Base-by-base conservation (phyloP, 306 rosid species). In the Canavalia ensiformis region DNA sequence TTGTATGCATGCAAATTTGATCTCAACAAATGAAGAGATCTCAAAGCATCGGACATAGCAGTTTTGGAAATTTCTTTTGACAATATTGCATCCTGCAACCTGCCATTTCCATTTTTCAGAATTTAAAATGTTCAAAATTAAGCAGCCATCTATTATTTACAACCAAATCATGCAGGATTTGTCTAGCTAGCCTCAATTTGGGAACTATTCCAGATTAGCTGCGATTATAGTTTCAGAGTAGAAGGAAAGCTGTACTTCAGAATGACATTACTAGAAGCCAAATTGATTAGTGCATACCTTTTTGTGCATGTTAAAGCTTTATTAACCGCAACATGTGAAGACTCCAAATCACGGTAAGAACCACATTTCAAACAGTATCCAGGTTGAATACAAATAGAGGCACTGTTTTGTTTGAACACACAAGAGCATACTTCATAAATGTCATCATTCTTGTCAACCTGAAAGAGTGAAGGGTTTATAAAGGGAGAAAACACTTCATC, bases 1-100 rank as follows among this genome's bases (percentile, higher is more conserved):
- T 92, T 94, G 89, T 85, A 90, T 28, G 89, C 82, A 82, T 92
- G 97, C 83, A 94, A 79, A 65, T 89, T 91, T 80, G 88, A 88
- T 81, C 90, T 87, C 69, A 94, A 88, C 74, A 83, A 54, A 79
- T 34, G 81, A 72, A 92, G 90, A 77, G 91, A 90, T 81, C 72
- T 78, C 74, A 87, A 77, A 37, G 97, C 91, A 81, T 88, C 87
- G 57, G 90, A 74, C 52, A 87, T 75, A 28, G 71, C 44, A 49
- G 89, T 68, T 39, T 82, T 54, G 58, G 93, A 86, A 62, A 91
- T 75, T 71, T 84, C 88, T 87, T 83, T 81, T 44, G 89, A 87
- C 44, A 51, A 72, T 68, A 88, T 81, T 65, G 85, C 88, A 78
- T 89, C 92, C 90, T 82, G 90, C 85, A 92, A 78, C 82, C 98